phyloP scores from a whole-genome alignment of 805 yeast species.

The Candida krabiensis region DNA sequence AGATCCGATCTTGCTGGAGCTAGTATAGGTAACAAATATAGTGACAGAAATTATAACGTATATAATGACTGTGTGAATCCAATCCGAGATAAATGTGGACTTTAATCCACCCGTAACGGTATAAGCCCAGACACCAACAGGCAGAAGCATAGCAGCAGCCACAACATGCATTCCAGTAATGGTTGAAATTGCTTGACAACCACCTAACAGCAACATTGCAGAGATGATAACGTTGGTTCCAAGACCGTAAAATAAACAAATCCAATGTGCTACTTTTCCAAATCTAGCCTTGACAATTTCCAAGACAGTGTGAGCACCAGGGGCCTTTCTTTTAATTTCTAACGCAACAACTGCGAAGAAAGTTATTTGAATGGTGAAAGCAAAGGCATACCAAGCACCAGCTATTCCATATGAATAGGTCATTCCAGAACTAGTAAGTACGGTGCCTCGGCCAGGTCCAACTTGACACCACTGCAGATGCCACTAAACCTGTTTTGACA shows the following conservation, averaged over 20 bases:
- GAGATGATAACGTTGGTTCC: constrained; percentile 40
- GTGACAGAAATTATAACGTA: constrained; percentile 35
- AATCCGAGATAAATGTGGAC: constrained; percentile 52
- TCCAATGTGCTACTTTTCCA: constrained; percentile 37
- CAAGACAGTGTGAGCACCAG: constrained; percentile 41
- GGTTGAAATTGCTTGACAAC: constrained; percentile 41
- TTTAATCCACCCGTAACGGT: constrained; percentile 52
- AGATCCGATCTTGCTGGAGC: constrained; percentile 33
- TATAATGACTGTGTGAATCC: constrained; percentile 49
- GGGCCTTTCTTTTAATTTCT: constrained; percentile 41
- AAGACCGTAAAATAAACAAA: constrained; percentile 36
- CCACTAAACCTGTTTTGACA: constrained; percentile 42
- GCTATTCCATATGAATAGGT: constrained; percentile 23
- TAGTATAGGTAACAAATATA: constrained; percentile 28
- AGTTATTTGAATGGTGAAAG: constrained; percentile 38
- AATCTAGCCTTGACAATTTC: constrained; percentile 39
- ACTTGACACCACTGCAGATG: constrained; percentile 44
- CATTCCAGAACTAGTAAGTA: constrained; percentile 26
- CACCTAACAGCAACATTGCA: constrained; percentile 42
- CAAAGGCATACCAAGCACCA: constrained; percentile 28
- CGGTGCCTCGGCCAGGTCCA: constrained; percentile 35
- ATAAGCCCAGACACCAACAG: constrained; percentile 47
- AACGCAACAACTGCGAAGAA: constrained; percentile 38
- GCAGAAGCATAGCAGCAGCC: constrained; percentile 46
- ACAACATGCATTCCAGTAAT: constrained; percentile 45